These are phyloP conservation scores for Mortierella polycephala DNA, from an alignment of 371 early-diverging fungal species.

Conservation along the genomic window DNA sequence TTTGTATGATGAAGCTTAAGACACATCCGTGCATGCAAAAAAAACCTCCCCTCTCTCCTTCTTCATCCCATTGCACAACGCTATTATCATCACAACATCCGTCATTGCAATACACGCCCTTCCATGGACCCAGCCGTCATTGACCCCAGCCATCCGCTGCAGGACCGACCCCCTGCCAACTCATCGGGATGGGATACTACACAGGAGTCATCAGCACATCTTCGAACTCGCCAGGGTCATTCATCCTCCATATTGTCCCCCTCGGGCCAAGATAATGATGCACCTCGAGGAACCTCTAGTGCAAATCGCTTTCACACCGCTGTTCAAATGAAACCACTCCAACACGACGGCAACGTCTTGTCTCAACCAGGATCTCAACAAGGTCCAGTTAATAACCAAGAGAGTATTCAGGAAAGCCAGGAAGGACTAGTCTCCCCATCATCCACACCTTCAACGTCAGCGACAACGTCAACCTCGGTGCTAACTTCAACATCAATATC, in stretches of 20 bases:
- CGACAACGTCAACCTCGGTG: not conserved
- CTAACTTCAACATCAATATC: not conserved
- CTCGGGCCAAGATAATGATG: not conserved
- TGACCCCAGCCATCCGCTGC: not conserved
- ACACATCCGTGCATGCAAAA: no score
- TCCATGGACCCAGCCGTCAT: not conserved
- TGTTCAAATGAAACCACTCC: not conserved
- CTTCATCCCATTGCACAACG: not conserved
- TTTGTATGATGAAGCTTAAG: no score
- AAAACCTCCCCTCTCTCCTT: no score
- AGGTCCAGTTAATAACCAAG: no score
- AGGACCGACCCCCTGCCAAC: not conserved
- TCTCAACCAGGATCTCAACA: no score
- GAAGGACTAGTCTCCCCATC: no score
- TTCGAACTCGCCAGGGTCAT: constrained; percentile 13
- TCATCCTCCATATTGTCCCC: not conserved
- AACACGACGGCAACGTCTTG: not conserved
- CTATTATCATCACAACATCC: not conserved
- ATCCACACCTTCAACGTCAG: no score
- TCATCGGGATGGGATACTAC: not conserved
- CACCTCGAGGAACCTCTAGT: constrained; percentile 2
- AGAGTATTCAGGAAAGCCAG: no score
- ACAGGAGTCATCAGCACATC: not conserved
- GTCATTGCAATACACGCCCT: not conserved
- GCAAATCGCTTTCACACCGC: constrained; percentile 3